Percentiles rank a stretch among this genome's conserved stretches.
Conservation (phyloP, 2,329 filamentous ascomycete species). For the Colletotrichum spinosum region DNA sequence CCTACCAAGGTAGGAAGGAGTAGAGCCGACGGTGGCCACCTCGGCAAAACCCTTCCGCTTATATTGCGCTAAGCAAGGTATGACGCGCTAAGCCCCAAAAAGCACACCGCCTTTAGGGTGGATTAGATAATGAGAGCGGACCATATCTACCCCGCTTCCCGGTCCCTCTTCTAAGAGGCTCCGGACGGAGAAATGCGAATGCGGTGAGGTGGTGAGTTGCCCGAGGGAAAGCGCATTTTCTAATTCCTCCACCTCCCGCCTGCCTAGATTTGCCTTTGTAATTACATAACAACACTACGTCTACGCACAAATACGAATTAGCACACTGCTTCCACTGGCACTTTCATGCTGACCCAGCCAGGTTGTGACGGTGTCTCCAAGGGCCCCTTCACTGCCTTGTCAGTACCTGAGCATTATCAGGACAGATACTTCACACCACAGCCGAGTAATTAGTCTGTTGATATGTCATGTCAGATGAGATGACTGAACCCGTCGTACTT, state of each 20-base stretch:
- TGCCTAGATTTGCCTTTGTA: too few relatives aligned
- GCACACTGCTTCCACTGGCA: too few relatives aligned
- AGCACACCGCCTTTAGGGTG: slow-evolving; percentile 20
- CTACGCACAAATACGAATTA: too few relatives aligned
- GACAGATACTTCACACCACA: too few relatives aligned
- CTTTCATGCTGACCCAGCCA: too few relatives aligned
- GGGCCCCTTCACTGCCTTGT: too few relatives aligned
- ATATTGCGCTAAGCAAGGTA: neutral
- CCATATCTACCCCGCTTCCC: slow-evolving; percentile 12
- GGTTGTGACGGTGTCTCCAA: too few relatives aligned
- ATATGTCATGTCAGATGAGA: neutral
- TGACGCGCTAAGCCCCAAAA: slow-evolving; percentile 3
- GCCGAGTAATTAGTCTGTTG: too few relatives aligned
- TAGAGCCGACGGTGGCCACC: slow-evolving; percentile 2
- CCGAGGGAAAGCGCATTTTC: neutral
- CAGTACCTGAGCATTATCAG: too few relatives aligned
- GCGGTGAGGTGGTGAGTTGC: neutral
- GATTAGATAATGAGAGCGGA: slow-evolving; percentile 6
- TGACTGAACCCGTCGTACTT: neutral
- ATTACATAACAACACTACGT: too few relatives aligned
- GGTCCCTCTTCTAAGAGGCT: slow-evolving; percentile 9
- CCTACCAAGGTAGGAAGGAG: neutral
- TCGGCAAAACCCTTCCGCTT: slow-evolving; percentile 30
- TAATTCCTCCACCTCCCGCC: too few relatives aligned
- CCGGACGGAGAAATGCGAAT: neutral